These are phyloP conservation scores for Malus orientalis DNA, from an alignment of 306 rosid genomes.

Conservation along the genomic window DNA sequence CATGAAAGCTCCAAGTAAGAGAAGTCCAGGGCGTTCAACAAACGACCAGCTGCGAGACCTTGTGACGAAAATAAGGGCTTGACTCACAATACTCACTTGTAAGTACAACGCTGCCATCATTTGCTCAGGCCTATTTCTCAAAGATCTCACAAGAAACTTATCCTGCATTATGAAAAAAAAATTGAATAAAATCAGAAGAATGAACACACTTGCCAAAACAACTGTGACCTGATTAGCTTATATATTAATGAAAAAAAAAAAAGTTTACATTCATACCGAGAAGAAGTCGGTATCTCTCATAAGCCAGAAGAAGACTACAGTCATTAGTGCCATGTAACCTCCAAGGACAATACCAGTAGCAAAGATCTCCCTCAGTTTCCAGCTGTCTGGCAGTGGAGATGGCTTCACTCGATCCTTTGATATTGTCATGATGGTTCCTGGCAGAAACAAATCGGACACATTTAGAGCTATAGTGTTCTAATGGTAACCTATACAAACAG, in stretches of 20 bases:
- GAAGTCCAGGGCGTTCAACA: constrained; percentile 87
- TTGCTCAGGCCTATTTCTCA: constrained; percentile 17
- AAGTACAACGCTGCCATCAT: constrained; percentile 98
- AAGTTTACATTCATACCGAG: constrained; percentile 40
- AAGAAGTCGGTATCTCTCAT: constrained; percentile 61
- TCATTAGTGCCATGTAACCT: constrained; percentile 93
- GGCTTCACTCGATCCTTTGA: constrained; percentile 98
- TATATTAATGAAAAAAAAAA: not conserved
- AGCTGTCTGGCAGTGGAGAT: constrained; percentile 89
- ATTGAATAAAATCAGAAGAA: not conserved
- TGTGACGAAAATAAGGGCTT: constrained; percentile 91
- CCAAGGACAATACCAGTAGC: constrained; percentile 96
- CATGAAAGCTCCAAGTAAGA: constrained; percentile 71
- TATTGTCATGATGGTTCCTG: constrained; percentile 98
- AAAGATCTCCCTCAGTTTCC: constrained; percentile 94
- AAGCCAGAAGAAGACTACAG: constrained; percentile 87
- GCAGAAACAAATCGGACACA: constrained; percentile 11
- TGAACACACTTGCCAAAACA: not conserved
- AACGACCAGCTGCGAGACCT: constrained; percentile 97
- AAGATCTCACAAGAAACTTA: constrained; percentile 40
- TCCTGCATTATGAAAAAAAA: constrained; percentile 39
- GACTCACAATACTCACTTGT: constrained; percentile 98
- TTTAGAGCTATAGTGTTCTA: not conserved
- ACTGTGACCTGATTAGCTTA: not conserved
- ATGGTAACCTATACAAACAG: not conserved